These are phyloP conservation scores for Mycena chlorophos DNA, from an alignment of 768 basidiomycete genomes.

Conservation along the genomic window DNA sequence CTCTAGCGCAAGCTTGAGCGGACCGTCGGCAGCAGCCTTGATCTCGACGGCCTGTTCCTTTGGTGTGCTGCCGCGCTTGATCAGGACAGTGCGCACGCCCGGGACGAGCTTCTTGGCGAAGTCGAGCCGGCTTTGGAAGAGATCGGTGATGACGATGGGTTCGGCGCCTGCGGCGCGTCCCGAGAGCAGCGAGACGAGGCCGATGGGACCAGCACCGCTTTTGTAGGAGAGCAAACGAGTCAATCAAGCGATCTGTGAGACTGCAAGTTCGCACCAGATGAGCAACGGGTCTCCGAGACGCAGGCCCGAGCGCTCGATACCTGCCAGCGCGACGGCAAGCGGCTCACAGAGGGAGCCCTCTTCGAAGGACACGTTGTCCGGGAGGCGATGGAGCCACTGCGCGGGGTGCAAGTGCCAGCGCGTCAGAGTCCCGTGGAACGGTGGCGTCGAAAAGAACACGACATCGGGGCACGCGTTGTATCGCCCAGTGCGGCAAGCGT, in stretches of 20 bases:
- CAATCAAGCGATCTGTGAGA: not conserved
- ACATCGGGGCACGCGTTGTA: conserved; percentile 62
- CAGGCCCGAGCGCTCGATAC: conserved; percentile 63
- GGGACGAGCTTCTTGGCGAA: conserved; percentile 65
- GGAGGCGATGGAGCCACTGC: conserved; percentile 66
- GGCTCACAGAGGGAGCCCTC: conserved; percentile 72
- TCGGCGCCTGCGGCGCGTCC: conserved; percentile 70
- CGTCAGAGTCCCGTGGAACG: conserved; percentile 67
- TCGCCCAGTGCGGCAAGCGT: conserved; percentile 60
- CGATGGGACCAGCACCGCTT: conserved; percentile 71
- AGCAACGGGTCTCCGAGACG: conserved; percentile 65
- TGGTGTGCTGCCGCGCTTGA: conserved; percentile 44
- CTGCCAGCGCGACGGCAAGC: conserved; percentile 65
- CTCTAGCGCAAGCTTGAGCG: conserved; percentile 55
- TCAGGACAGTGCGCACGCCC: conserved; percentile 56
- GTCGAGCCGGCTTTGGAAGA: conserved; percentile 64
- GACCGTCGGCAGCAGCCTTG: conserved; percentile 50
- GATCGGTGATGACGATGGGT: conserved; percentile 68
- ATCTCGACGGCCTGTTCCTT: conserved; percentile 55
- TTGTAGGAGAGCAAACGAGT: not conserved
- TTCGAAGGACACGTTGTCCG: conserved; percentile 61
- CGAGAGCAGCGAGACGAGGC: conserved; percentile 59
- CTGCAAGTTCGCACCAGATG: conserved; percentile 47
- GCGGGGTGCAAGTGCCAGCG: conserved; percentile 69
- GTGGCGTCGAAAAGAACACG: conserved; percentile 73